Conservation (phyloP, 2,329 filamentous ascomycete genomes). For the Stenocarpella maydis region DNA sequence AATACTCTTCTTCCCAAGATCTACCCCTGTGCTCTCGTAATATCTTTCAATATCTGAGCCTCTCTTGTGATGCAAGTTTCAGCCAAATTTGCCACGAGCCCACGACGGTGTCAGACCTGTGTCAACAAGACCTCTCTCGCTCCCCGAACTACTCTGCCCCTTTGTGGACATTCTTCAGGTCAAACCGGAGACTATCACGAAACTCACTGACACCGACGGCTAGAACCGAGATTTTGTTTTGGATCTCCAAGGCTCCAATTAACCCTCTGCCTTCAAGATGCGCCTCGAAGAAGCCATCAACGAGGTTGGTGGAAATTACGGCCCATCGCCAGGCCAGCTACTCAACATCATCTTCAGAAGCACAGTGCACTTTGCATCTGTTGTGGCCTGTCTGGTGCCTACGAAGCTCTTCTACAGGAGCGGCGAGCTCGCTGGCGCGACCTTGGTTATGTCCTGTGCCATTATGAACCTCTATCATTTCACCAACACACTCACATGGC, state of each 20-base stretch:
- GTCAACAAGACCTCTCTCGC: not conserved
- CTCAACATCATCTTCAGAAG: conserved; percentile 61
- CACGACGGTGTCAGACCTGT: not conserved
- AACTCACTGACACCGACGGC: not conserved
- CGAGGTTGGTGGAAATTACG: conserved; percentile 23
- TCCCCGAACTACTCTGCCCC: not conserved
- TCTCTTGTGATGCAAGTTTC: not conserved
- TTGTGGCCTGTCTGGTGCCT: conserved; percentile 58
- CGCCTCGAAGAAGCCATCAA: conserved; percentile 28
- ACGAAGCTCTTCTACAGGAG: conserved; percentile 59
- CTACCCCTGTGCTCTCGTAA: not conserved
- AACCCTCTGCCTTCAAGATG: conserved; percentile 44
- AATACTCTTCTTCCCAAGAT: not conserved
- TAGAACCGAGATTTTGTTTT: too few species aligned
- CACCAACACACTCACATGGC: conserved; percentile 63
- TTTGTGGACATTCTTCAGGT: not conserved
- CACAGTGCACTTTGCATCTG: conserved; percentile 54
- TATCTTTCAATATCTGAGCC: not conserved
- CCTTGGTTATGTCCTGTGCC: conserved; percentile 57
- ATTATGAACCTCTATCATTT: conserved; percentile 58
- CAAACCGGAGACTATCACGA: not conserved
- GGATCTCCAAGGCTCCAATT: not conserved
- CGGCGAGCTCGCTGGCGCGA: conserved; percentile 61
- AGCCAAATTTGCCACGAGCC: not conserved
- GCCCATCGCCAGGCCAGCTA: conserved; percentile 40